Percentiles rank a stretch among this genome's conserved stretches.
Evolutionary conservation across 2,329 filamentous ascomycete species (phyloP).

Genomic region (Canariomyces notabilis): DNA sequence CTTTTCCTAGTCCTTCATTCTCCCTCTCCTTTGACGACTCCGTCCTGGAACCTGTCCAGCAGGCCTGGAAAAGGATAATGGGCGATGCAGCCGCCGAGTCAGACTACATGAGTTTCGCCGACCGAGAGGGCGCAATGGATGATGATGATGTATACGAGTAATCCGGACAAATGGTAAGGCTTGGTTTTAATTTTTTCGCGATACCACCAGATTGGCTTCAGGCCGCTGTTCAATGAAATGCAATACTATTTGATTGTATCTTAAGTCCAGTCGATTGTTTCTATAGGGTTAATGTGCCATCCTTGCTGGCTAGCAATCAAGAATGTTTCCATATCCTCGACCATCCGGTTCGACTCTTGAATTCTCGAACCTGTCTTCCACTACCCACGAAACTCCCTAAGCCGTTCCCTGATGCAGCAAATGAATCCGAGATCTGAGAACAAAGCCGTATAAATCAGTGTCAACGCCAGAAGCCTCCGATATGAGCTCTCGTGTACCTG

Average conservation of each 20-base stretch:
- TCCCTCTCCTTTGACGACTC: constrained; percentile 72
- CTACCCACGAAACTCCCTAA: constrained; percentile 4
- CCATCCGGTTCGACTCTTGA: neutral
- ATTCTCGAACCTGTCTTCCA: neutral
- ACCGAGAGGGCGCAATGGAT: constrained; percentile 58
- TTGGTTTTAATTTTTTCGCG: constrained; percentile 2
- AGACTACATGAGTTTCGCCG: constrained; percentile 73
- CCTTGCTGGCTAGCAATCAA: neutral
- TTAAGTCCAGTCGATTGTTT: neutral
- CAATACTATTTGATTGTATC: constrained; percentile 2
- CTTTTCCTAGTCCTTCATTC: constrained; percentile 54
- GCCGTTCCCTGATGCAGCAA: neutral
- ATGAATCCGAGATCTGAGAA: neutral
- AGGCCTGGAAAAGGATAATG: constrained; percentile 63
- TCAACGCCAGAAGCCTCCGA: neutral
- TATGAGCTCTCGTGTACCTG: neutral
- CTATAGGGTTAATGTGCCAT: neutral
- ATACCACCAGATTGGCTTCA: constrained; percentile 7
- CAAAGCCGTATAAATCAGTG: neutral
- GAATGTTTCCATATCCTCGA: neutral
- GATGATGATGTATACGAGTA: constrained; percentile 53
- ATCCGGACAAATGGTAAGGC: constrained; percentile 18
- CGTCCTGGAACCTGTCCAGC: constrained; percentile 59
- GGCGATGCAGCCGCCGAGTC: constrained; percentile 41
- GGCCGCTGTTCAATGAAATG: neutral